Evolutionary conservation across 345 rosid species (phyloP).

Genomic region (Euphorbia peplus): DNA sequence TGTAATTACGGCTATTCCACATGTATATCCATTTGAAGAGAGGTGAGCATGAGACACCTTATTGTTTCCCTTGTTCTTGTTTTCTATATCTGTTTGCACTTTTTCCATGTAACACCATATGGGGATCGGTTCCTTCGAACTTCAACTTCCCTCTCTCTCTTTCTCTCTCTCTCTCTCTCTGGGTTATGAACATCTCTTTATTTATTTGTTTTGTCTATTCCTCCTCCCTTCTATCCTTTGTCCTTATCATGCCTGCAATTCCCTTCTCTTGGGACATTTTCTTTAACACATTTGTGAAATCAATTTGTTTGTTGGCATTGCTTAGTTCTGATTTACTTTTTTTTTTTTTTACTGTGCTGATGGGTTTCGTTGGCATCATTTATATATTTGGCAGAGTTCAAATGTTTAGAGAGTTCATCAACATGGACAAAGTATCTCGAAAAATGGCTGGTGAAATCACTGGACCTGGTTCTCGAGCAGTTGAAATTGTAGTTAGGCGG

Average conservation of each 20-base stretch:
- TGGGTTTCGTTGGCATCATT: conserved; percentile 28
- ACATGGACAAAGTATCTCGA: conserved; percentile 83
- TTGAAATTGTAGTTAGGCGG: conserved; percentile 88
- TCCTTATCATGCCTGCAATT: neutral
- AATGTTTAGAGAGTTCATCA: conserved; percentile 89
- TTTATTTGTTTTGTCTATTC: neutral
- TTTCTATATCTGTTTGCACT: neutral
- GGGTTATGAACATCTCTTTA: too few species aligned
- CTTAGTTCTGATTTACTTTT: conserved; percentile 4
- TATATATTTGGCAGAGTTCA: conserved; percentile 64
- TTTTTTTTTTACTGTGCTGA: conserved; percentile 7
- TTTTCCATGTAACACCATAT: neutral
- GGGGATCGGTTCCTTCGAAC: neutral
- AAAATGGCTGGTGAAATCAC: conserved; percentile 86
- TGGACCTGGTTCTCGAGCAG: conserved; percentile 75
- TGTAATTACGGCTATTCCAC: conserved; percentile 71
- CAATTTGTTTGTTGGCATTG: neutral
- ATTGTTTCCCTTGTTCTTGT: conserved; percentile 1
- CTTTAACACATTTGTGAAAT: neutral
- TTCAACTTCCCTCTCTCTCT: neutral
- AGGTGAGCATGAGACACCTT: conserved; percentile 41
- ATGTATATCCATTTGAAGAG: conserved; percentile 96
- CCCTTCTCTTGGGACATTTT: neutral
- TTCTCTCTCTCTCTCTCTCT: neutral
- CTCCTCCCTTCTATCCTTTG: neutral